Evolutionary conservation across 176 grass and related monocot species (phyloP), one percentile per base, ranked within the genome.

Genomic region (Cenchrus americanus): DNA sequence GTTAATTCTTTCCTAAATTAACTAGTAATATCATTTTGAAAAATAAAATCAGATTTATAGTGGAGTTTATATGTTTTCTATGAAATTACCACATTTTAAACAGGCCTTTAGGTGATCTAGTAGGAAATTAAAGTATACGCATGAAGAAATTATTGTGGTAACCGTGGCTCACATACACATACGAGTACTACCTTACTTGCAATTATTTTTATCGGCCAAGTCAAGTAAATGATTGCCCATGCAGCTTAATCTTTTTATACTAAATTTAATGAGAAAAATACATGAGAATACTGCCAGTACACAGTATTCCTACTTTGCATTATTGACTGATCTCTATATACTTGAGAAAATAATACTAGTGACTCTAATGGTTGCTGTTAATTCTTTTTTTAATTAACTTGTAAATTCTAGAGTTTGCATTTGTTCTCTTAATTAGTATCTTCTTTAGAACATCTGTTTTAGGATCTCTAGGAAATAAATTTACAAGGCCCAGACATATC

Each of bases 161-260:
- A 42, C 6, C 60, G 40, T 69, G 62, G 76, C 51, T 84, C 76
- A 68, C 71, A 69, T 75, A 70, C 67, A 76, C 61, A 53, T 63
- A 62, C 11, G 30, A 72, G 44, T 52, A 15, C 10, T 58, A 58
- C 19, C 55, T 58, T 58, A 58, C 21, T n/a, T 58, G 54, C 69
- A 57, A 30, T 48, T 60, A 54, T 41, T 40, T 30, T 30, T 30
- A 30, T 30, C 27, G 27, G 27, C 40, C 40, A 15, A 58, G 57
- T 8, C 69, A 55, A 57, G 7, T 9, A 80, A 34, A 67, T 37
- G n/a, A 78, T 18, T 49, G 24, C 15, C 1, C 59, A 17, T 10
- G 30, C 8, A 23, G 6, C 18, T 15, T 37, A 52, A n/a, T 30
- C 23, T 55, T 14, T 60, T 61, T 1, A 5, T 9, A n/a, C 34